Conservation (phyloP, 1,139 yeast species). For the Arxiozyma bovina region DNA sequence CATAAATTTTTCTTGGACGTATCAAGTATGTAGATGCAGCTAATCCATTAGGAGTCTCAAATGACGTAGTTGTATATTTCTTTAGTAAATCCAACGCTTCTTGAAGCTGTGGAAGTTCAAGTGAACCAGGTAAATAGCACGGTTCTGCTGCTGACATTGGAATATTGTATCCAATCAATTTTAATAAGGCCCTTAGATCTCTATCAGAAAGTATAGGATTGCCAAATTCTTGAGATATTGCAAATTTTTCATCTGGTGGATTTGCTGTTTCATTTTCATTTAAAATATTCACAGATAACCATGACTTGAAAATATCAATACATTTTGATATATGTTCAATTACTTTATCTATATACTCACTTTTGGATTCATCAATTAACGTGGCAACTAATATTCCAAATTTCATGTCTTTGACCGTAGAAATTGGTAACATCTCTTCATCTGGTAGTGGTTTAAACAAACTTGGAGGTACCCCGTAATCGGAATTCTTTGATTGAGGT, state of each 20-base stretch:
- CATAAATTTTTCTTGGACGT: slow-evolving; percentile 10
- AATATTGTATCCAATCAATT: slow-evolving; percentile 22
- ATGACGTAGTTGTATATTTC: slow-evolving; percentile 23
- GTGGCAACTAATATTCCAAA: slow-evolving; percentile 29
- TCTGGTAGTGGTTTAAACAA: slow-evolving; percentile 20
- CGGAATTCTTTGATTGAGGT: slow-evolving; percentile 5
- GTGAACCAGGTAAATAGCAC: slow-evolving; percentile 19
- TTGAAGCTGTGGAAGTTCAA: slow-evolving; percentile 13
- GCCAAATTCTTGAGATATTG: slow-evolving; percentile 3
- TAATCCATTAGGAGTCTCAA: slow-evolving; percentile 26
- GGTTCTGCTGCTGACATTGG: slow-evolving; percentile 17
- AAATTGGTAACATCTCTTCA: slow-evolving; percentile 18
- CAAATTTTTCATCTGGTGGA: slow-evolving; percentile 14
- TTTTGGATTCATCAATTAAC: slow-evolving; percentile 27
- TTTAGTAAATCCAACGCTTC: slow-evolving; percentile 13
- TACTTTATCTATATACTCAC: slow-evolving; percentile 17
- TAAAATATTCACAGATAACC: slow-evolving; percentile 11
- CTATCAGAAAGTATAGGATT: slow-evolving; percentile 19
- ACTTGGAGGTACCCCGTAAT: slow-evolving; percentile 20
- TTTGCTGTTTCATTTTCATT: slow-evolving; percentile 9
- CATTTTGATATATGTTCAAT: slow-evolving; percentile 14
- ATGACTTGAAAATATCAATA: slow-evolving; percentile 14
- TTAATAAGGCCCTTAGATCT: slow-evolving; percentile 27
- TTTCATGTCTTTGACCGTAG: slow-evolving; percentile 19
- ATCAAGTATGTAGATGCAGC: slow-evolving; percentile 24